phyloP scores from a whole-genome alignment of 2,329 filamentous ascomycete genomes.

The Aureobasidium sp. region DNA sequence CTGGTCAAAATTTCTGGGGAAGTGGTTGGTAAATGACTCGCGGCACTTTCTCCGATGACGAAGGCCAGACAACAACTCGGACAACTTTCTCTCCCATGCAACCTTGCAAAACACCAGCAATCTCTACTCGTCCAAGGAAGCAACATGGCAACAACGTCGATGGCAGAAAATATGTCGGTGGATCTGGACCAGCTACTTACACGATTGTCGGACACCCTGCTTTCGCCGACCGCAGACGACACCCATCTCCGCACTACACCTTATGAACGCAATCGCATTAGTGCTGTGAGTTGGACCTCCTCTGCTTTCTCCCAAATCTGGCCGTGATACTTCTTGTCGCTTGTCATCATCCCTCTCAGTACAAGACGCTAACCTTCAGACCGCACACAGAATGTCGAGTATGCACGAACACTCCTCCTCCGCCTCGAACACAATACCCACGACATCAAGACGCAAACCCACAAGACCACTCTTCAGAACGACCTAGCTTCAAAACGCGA shows the following conservation, averaged over 20 bases:
- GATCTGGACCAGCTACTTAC: slow-evolving; percentile 57
- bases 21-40: neutral
- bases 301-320: neutral
- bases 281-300: slow-evolving; percentile 36
- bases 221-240: slow-evolving; percentile 50
- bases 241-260: slow-evolving; percentile 52
- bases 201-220: slow-evolving; percentile 57
- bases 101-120: neutral
- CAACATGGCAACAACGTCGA: neutral
- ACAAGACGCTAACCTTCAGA: slow-evolving; percentile 31
- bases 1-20: neutral
- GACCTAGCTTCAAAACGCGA: slow-evolving; percentile 59
- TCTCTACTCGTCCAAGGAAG: neutral
- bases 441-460: slow-evolving; percentile 46
- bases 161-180: slow-evolving; percentile 16
- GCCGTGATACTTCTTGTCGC: neutral
- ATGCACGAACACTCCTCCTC: slow-evolving; percentile 60
- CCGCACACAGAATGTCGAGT: slow-evolving; percentile 50
- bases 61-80: neutral
- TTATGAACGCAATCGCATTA: slow-evolving; percentile 56
- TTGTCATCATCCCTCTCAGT: neutral
- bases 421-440: slow-evolving; percentile 62
- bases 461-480: slow-evolving; percentile 52
- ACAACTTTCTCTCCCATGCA: neutral
- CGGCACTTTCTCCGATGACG: neutral